Evolutionary conservation across 2,329 filamentous ascomycete species (phyloP).

Genomic region (Albifimbria verrucaria): DNA sequence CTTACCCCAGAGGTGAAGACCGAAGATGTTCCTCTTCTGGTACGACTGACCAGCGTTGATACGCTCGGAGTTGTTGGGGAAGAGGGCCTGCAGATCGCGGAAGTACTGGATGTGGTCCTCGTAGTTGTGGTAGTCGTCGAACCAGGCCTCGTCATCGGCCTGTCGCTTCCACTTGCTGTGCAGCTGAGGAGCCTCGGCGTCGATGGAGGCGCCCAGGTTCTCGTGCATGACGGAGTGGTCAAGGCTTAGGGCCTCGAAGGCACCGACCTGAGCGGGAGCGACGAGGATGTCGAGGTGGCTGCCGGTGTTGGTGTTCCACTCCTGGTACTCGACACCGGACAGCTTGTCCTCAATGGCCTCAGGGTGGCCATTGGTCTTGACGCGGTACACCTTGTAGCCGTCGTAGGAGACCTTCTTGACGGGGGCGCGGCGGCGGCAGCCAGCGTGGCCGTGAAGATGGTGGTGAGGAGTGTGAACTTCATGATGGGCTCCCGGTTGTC

Average conservation of each 20-base stretch:
- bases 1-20: conserved; percentile 47
- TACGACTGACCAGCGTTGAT: conserved; percentile 42
- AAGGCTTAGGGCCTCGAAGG: conserved; percentile 25
- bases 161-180: conserved; percentile 16
- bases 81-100: conserved; percentile 34
- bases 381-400: conserved; percentile 37
- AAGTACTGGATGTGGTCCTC: conserved; percentile 47
- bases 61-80: conserved; percentile 43
- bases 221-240: conserved; percentile 25
- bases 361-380: conserved; percentile 40
- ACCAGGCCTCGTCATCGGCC: conserved; percentile 37
- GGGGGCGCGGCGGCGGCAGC: conserved; percentile 5
- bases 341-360: conserved; percentile 30
- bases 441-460: conserved; percentile 13
- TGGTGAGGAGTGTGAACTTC: conserved; percentile 13
- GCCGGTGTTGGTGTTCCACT: conserved; percentile 15
- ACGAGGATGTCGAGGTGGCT: conserved; percentile 28
- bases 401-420: conserved; percentile 20
- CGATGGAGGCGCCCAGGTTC: conserved; percentile 25
- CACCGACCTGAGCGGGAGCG: conserved; percentile 21
- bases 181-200: conserved; percentile 18
- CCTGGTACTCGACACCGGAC: conserved; percentile 16
- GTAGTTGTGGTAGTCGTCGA: conserved; percentile 47
- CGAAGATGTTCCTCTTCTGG: conserved; percentile 53
- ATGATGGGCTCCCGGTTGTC: conserved; percentile 6